phyloP scores from a whole-genome alignment of 495 filamentous ascomycete species.

The Opeltia flavorubescens region DNA sequence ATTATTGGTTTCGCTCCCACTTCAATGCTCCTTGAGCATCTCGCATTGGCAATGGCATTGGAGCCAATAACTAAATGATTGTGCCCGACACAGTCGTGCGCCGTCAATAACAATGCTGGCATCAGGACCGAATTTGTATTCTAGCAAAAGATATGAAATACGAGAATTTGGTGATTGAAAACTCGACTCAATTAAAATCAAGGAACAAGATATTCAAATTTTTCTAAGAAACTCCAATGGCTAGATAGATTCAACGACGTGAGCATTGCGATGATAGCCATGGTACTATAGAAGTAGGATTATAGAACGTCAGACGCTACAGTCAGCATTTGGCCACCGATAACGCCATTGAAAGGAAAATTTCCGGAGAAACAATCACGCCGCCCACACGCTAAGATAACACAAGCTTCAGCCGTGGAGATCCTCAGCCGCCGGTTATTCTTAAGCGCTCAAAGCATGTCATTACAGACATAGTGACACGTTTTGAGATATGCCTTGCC shows the following conservation, averaged over 20 bases:
- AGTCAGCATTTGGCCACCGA: not conserved
- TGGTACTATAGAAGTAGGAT: not conserved
- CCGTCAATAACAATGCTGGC: constrained; percentile 50
- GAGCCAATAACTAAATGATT: constrained; percentile 78
- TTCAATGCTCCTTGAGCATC: constrained; percentile 65
- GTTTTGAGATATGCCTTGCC: too few species aligned
- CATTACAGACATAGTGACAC: too few species aligned
- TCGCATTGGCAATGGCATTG: constrained; percentile 71
- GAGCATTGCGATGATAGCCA: not conserved
- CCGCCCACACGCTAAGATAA: too few species aligned
- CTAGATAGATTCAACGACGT: too few species aligned
- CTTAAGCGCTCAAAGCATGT: too few species aligned
- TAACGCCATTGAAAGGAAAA: not conserved
- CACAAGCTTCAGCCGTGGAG: too few species aligned
- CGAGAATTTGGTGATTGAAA: not conserved
- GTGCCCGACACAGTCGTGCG: constrained; percentile 59
- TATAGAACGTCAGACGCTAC: not conserved
- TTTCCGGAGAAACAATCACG: constrained; percentile 1
- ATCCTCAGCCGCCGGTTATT: too few species aligned
- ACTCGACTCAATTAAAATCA: not conserved
- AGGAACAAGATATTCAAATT: not conserved
- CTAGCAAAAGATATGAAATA: not conserved
- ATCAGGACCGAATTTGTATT: constrained; percentile 1
- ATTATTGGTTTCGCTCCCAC: constrained; percentile 78
- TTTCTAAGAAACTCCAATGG: not conserved